Percentiles rank a stretch among this genome's conserved stretches.
phyloP scores from a whole-genome alignment of 306 rosid species.

The Fragaria vesca region DNA sequence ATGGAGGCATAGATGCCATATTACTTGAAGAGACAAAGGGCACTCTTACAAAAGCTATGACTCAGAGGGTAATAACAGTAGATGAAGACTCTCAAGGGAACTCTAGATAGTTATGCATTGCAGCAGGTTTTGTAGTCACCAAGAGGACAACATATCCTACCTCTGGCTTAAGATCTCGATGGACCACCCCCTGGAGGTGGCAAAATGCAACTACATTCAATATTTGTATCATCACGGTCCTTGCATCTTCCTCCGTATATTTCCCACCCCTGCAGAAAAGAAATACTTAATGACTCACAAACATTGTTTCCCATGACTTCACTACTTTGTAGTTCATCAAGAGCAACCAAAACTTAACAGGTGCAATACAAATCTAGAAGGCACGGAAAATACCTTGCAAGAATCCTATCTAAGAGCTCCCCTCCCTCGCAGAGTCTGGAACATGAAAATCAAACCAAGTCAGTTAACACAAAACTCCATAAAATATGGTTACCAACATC shows the following conservation, averaged over 20 bases:
- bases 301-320: slow-evolving; percentile 8
- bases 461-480: background rate
- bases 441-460: slow-evolving; percentile 9
- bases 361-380: slow-evolving; percentile 11
- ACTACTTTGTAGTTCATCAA: slow-evolving; percentile 12
- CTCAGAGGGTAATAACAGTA: background rate
- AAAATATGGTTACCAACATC: background rate
- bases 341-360: slow-evolving; percentile 14
- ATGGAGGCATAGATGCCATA: background rate
- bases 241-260: slow-evolving; percentile 91
- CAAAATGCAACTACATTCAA: slow-evolving; percentile 82
- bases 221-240: slow-evolving; percentile 67
- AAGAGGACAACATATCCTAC: slow-evolving; percentile 29
- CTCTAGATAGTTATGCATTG: background rate
- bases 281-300: slow-evolving; percentile 15
- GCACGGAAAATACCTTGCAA: slow-evolving; percentile 59
- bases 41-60: background rate
- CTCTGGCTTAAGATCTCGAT: slow-evolving; percentile 97
- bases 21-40: background rate
- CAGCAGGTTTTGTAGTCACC: background rate
- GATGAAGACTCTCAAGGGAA: background rate
- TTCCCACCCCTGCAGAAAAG: slow-evolving; percentile 79
- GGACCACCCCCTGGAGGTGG: slow-evolving; percentile 97
- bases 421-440: slow-evolving; percentile 92
- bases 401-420: slow-evolving; percentile 91